phyloP scores from a whole-genome alignment of 108 stramenopile species.

The Stephanodiscus triporus region DNA sequence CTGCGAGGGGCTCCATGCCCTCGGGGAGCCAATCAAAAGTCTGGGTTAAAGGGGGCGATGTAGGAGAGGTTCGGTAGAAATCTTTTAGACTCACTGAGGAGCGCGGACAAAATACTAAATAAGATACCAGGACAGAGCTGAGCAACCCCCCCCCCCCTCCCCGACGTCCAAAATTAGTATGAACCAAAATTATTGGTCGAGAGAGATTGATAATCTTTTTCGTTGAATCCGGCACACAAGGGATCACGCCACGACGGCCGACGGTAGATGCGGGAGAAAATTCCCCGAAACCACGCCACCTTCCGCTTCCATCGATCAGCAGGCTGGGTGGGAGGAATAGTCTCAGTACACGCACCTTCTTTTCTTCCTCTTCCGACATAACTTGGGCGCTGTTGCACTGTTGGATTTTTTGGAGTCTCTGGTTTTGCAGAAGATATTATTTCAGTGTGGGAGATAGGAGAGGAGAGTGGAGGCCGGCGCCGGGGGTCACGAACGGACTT shows the following conservation, averaged over 20 bases:
- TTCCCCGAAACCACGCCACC: neutral
- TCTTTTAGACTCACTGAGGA: neutral
- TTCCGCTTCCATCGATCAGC: neutral
- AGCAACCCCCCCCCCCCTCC: neutral
- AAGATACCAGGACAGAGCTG: neutral
- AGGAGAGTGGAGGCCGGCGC: no score
- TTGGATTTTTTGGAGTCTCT: no score
- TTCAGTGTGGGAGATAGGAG: no score
- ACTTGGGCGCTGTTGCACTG: no score
- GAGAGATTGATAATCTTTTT: neutral
- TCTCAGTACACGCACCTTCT: conserved; percentile 19
- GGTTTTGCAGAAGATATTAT: no score
- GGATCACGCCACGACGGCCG: neutral
- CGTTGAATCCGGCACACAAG: neutral
- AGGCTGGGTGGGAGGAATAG: neutral
- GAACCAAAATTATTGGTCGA: neutral
- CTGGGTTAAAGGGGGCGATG: conserved; percentile 20
- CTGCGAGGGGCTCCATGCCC: conserved; percentile 94
- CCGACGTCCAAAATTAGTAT: neutral
- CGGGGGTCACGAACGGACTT: no score
- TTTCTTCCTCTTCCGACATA: conserved; percentile 37
- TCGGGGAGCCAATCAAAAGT: conserved; percentile 91
- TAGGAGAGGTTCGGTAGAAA: neutral
- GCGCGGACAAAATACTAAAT: neutral
- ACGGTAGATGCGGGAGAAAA: neutral